phyloP scores from a whole-genome alignment of 768 basidiomycete species.

The Naganishia kalamii region DNA sequence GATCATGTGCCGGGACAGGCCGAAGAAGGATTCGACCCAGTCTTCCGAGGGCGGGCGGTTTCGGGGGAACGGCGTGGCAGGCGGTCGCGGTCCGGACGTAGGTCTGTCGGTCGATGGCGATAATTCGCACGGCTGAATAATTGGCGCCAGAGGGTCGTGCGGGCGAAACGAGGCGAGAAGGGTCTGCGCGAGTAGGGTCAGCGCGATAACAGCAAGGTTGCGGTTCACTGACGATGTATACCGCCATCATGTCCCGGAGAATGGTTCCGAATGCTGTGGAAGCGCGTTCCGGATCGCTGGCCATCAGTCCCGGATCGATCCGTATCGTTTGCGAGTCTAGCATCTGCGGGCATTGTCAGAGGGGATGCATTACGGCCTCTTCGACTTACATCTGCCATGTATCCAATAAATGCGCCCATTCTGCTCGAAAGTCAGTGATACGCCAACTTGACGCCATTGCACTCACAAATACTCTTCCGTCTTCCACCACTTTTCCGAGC shows the following conservation, averaged over 20 bases:
- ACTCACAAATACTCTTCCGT: conserved; percentile 26
- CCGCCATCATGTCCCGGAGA: conserved; percentile 22
- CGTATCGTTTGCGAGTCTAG: conserved; percentile 14
- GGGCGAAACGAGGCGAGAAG: conserved; percentile 14
- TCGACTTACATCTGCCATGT: conserved; percentile 26
- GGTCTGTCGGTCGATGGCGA: neutral
- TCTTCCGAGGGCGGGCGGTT: neutral
- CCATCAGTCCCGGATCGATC: conserved; percentile 12
- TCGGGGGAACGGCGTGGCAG: neutral
- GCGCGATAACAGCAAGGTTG: neutral
- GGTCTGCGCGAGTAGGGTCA: neutral
- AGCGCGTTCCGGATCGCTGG: neutral
- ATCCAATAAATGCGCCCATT: conserved; percentile 18
- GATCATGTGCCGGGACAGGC: conserved; percentile 16
- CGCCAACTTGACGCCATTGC: neutral
- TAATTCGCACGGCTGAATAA: neutral
- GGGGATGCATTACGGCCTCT: neutral
- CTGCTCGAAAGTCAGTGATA: neutral
- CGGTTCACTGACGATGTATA: conserved; percentile 16
- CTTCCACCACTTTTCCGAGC: conserved; percentile 9
- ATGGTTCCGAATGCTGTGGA: conserved; percentile 6
- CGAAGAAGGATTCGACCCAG: conserved; percentile 25
- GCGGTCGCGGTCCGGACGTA: neutral
- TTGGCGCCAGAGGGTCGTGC: neutral
- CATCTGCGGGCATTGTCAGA: conserved; percentile 19